Evolutionary conservation across 164 flowering plant species (phyloP).

Genomic region (Magnolia changhungtana): DNA sequence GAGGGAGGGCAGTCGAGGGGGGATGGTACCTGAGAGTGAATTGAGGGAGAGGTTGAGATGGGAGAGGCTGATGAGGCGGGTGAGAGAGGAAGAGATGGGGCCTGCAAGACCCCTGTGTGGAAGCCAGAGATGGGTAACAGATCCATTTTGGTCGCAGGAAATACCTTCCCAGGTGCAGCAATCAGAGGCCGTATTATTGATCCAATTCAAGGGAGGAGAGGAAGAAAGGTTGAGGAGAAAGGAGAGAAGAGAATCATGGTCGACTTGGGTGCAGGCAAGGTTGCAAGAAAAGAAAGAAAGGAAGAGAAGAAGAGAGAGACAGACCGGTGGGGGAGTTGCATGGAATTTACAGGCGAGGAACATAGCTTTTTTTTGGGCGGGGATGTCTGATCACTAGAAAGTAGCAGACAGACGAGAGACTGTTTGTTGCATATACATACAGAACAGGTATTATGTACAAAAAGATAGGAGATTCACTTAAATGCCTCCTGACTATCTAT

Average conservation of each 20-base stretch:
- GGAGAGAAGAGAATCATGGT: slow-evolving; percentile 30
- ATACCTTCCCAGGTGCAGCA: slow-evolving; percentile 65
- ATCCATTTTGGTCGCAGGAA: slow-evolving; percentile 28
- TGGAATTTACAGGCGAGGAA: neutral
- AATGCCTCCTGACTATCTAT: too few species aligned
- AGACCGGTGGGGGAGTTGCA: neutral
- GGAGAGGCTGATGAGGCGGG: slow-evolving; percentile 36
- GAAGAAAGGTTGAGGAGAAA: slow-evolving; percentile 22
- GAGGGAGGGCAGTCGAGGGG: slow-evolving; percentile 32
- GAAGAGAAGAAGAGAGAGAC: neutral
- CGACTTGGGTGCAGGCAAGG: slow-evolving; percentile 34
- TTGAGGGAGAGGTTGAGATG: slow-evolving; percentile 52
- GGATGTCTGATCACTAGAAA: too few species aligned
- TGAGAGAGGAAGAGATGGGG: slow-evolving; percentile 31
- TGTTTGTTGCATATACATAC: too few species aligned
- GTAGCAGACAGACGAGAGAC: too few species aligned
- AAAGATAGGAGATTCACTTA: too few species aligned
- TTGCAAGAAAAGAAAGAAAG: neutral
- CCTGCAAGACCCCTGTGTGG: slow-evolving; percentile 43
- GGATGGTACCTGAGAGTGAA: slow-evolving; percentile 35
- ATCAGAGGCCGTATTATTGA: slow-evolving; percentile 11
- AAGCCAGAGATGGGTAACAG: slow-evolving; percentile 37
- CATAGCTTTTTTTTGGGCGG: neutral
- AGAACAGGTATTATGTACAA: too few species aligned
- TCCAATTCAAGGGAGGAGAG: slow-evolving; percentile 36